Evolutionary conservation across 2,329 filamentous ascomycete species (phyloP).

Genomic region (Scytalidium sp.): DNA sequence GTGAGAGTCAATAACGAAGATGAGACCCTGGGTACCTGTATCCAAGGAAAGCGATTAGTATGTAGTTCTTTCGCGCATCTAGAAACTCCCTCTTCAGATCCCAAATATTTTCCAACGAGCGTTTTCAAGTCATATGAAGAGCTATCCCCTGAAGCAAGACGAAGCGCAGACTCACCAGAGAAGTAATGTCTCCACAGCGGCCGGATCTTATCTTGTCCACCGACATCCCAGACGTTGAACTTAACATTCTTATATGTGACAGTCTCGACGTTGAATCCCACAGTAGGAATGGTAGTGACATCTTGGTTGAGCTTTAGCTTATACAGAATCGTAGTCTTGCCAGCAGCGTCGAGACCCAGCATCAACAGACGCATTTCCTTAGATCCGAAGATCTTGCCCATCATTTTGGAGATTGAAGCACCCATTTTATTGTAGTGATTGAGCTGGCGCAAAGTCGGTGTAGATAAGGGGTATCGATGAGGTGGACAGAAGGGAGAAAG

Average conservation of each 20-base stretch:
- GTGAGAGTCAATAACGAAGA: conserved; percentile 97
- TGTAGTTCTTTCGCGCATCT: conserved; percentile 67
- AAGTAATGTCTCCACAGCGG: conserved; percentile 98
- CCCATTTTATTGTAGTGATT: conserved; percentile 69
- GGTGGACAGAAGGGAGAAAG: not conserved
- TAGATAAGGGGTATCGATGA: not conserved
- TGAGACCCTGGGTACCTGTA: conserved; percentile 89
- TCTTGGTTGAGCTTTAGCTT: conserved; percentile 98
- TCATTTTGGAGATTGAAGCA: conserved; percentile 89
- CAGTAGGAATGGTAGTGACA: conserved; percentile 96
- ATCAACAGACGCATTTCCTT: conserved; percentile 99
- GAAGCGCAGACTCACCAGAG: conserved; percentile 53
- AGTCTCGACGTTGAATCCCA: conserved; percentile 98
- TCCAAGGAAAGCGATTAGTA: conserved; percentile 5
- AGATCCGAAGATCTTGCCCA: conserved; percentile 98
- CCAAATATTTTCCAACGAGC: not conserved
- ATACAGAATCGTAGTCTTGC: conserved; percentile 99
- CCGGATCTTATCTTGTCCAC: conserved; percentile 97
- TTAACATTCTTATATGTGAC: conserved; percentile 99
- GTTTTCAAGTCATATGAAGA: too few species aligned
- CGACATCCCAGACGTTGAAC: conserved; percentile 99
- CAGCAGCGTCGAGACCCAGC: conserved; percentile 95
- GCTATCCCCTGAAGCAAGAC: not conserved
- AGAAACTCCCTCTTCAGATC: conserved; percentile 58
- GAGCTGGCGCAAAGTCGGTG: not conserved